phyloP scores from a whole-genome alignment of 2,329 filamentous ascomycete species.

The Arthrobotrys sinensis region DNA sequence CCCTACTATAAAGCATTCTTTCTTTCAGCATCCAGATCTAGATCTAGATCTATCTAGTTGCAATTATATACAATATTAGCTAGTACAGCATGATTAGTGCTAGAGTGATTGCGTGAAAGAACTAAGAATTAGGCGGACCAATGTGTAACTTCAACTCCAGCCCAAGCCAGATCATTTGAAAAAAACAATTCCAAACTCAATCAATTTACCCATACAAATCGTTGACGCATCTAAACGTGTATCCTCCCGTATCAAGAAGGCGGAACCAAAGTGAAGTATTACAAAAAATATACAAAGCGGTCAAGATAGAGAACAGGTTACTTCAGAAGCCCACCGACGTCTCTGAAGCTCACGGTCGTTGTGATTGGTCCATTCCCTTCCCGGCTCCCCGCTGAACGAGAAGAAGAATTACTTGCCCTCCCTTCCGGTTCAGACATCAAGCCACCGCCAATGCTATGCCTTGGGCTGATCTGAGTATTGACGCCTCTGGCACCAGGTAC shows the following conservation, averaged over 20 bases:
- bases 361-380: slow-evolving; percentile 17
- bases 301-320: slow-evolving; percentile 4
- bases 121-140: background rate
- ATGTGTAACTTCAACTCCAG: slow-evolving; percentile 6
- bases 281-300: slow-evolving; percentile 7
- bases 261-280: background rate
- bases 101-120: background rate
- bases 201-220: slow-evolving; percentile 25
- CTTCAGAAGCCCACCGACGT: slow-evolving; percentile 40
- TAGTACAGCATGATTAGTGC: background rate
- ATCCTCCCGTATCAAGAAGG: background rate
- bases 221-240: slow-evolving; percentile 2
- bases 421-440: slow-evolving; percentile 32
- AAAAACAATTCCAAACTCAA: background rate
- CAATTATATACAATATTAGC: slow-evolving; percentile 8
- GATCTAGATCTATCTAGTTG: background rate
- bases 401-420: slow-evolving; percentile 29
- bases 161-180: background rate
- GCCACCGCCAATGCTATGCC: slow-evolving; percentile 51
- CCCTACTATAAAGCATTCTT: background rate
- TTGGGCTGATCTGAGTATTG: slow-evolving; percentile 13
- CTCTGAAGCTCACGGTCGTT: slow-evolving; percentile 10
- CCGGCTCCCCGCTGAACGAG: slow-evolving; percentile 12
- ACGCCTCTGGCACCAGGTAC: slow-evolving; percentile 24
- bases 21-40: background rate